Conservation (phyloP, 305 asterid species). For the Fraxinus angustifolia region DNA sequence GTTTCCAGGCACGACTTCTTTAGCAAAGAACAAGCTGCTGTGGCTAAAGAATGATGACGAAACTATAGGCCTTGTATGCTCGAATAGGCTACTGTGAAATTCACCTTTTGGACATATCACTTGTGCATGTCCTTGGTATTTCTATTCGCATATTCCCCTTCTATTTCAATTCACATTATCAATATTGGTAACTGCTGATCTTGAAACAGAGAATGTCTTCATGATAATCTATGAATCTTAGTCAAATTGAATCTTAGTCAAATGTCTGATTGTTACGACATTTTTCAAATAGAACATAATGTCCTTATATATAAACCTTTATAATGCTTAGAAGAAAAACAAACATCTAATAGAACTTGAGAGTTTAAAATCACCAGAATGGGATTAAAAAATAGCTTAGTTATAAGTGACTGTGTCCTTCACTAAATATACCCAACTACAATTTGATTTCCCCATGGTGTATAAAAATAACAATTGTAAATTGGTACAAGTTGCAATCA, state of each 20-base stretch:
- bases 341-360: not conserved
- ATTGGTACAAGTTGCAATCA: conserved; percentile 20
- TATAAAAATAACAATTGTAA: conserved; percentile 4
- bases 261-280: not conserved
- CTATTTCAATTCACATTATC: not conserved
- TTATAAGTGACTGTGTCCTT: not conserved
- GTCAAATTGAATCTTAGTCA: conserved; percentile 1
- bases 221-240: not conserved
- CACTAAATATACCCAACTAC: not conserved
- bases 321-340: not conserved
- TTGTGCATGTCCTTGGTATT: conserved; percentile 21
- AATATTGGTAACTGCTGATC: not conserved
- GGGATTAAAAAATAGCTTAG: not conserved
- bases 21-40: conserved; percentile 41
- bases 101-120: not conserved
- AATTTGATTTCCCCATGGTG: not conserved
- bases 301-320: not conserved
- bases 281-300: not conserved
- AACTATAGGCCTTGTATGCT: not conserved
- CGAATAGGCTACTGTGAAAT: not conserved
- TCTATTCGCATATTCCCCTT: not conserved
- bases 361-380: not conserved
- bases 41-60: conserved; percentile 42
- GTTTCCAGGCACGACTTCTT: conserved; percentile 45
- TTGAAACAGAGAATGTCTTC: conserved; percentile 2